A percentile compares a stretch with the other conserved stretches of the same genome.
phyloP scores from a whole-genome alignment of 495 filamentous ascomycete genomes.

The Astrocystis sublimbata region DNA sequence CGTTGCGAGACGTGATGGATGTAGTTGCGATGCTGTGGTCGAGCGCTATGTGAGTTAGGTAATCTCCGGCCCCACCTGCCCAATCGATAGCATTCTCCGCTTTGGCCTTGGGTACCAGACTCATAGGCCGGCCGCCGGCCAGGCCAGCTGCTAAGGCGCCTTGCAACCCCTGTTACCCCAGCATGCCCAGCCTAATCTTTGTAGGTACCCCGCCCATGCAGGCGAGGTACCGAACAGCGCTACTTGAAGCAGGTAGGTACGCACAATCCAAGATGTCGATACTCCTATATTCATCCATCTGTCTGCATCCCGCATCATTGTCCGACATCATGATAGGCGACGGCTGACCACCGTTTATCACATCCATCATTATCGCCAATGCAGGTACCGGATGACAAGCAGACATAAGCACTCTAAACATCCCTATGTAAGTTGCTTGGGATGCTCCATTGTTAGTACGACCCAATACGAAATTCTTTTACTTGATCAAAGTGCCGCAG shows the following conservation, averaged over 20 bases:
- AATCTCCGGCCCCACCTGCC: conserved; percentile 21
- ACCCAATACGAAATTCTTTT: too few relatives aligned
- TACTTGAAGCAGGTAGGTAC: neutral
- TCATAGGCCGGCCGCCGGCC: conserved; percentile 1
- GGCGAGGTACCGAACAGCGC: too few relatives aligned
- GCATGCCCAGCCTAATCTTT: too few relatives aligned
- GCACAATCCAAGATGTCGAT: too few relatives aligned
- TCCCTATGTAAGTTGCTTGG: neutral
- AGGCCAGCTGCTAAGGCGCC: neutral
- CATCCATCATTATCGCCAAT: neutral
- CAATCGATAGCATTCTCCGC: conserved; percentile 14
- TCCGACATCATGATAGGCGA: too few relatives aligned
- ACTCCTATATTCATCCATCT: too few relatives aligned
- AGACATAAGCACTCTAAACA: conserved; percentile 12
- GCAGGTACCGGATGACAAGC: conserved; percentile 1
- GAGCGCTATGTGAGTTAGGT: conserved; percentile 18
- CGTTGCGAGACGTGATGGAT: conserved; percentile 19
- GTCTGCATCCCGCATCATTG: neutral
- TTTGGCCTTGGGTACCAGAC: too few relatives aligned
- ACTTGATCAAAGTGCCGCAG: too few relatives aligned
- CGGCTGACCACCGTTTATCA: neutral
- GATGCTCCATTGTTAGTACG: neutral
- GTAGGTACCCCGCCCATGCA: too few relatives aligned
- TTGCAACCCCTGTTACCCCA: neutral
- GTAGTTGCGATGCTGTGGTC: conserved; percentile 20